phyloP scores from a whole-genome alignment of 2,329 filamentous ascomycete genomes.

The Colletotrichum truncatum region DNA sequence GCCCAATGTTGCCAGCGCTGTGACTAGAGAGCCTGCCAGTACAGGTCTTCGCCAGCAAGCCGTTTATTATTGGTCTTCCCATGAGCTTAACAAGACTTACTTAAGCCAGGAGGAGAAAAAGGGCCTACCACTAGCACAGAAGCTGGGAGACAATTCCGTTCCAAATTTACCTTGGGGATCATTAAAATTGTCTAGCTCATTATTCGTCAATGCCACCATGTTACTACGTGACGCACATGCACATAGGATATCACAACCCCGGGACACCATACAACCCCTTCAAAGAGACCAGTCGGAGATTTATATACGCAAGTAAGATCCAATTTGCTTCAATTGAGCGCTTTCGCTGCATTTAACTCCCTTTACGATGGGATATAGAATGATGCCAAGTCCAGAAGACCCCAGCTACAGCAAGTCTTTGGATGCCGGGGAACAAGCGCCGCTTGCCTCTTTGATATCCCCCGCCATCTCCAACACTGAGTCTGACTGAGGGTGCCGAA shows the following conservation, averaged over 20 bases:
- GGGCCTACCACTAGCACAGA: no score
- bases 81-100: no score
- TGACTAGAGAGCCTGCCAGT: no score
- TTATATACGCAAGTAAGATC: not conserved
- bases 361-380: not conserved
- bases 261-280: not conserved
- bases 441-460: not conserved
- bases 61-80: no score
- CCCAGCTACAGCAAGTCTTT: not conserved
- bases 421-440: not conserved
- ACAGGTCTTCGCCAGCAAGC: no score
- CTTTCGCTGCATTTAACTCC: not conserved
- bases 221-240: not conserved
- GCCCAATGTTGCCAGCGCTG: no score
- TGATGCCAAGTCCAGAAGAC: not conserved
- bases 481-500: slow-evolving; percentile 1
- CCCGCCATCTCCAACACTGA: not conserved
- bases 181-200: no score
- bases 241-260: not conserved
- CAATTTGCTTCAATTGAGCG: not conserved
- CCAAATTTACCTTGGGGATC: no score
- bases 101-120: no score
- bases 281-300: not conserved
- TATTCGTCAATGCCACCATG: not conserved
- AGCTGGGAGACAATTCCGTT: no score